Evolutionary conservation across 495 filamentous ascomycete genomes (phyloP), one percentile per base, ranked within the genome.

Genomic region (Penicillium odoratum): DNA sequence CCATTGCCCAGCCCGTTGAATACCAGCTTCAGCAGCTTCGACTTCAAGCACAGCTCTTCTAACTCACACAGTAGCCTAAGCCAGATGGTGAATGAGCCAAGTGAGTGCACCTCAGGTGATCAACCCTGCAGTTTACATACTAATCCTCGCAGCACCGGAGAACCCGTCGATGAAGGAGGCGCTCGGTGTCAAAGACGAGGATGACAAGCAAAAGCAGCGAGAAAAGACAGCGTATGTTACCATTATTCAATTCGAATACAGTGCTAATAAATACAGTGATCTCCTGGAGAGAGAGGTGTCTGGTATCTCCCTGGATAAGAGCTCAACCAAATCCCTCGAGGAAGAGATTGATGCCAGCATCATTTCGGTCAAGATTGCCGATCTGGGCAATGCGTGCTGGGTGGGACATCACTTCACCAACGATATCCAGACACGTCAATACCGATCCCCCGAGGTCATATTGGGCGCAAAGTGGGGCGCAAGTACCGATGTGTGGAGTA

Each of bases 401-500:
- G 92, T 96, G 26, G 88, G 90, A 31, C 94, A 99, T 69, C 94
- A 99, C 71, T 99, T 99, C 74, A 99, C 94, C 61, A 97, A 99
- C 65, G 94, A 99, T 68, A 99, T 99, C 59, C 94, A 99, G 65
- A 99, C 94, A 7, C 84, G 94, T 64, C 94, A 99, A 72, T 99
- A 99, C 73, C 84, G 94, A 21, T 98, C 94, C 0, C 94, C 94
- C 3, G 94, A 99, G 72, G 94, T 99, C 29, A 98, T 99, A 45
- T 75, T 99, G 16, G 94, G 94, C 43, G 86, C 92, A 1, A 98
- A 97, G 76, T 99, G 94, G 94, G 94, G 94, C 51, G 94, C 94
- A 4, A 98, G 94, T 67, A 98, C 94, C 2, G 94, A 99, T 70
- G 88, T 99, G 16, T 99, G 94, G 94, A 98, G 95, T 74, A 99